Base-by-base conservation (phyloP, 176 grass and related monocot genomes). In the Juncus inflexus region DNA sequence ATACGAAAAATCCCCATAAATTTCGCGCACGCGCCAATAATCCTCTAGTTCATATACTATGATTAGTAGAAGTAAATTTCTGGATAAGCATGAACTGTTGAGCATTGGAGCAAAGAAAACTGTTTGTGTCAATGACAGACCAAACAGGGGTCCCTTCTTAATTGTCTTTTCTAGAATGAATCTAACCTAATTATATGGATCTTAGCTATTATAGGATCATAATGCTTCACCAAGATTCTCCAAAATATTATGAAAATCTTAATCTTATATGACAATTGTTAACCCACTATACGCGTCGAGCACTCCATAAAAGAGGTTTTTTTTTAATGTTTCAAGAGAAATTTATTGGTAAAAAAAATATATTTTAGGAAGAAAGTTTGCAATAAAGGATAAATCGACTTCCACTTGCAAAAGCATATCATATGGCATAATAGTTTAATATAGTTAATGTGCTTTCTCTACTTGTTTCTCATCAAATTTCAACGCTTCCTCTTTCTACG, bases 71-170 rank as follows among this genome's bases (percentile, higher is more conserved):
- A 71, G 40, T 53, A 69, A 65, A 65, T 3, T 55, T 45, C 3
- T 78, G 74, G 88, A 91, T 87, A 87, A 81, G 61, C 52, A 78
- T 71, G 74, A 66, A 16, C 37, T 77, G 77, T 67, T 79, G 79
- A 77, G 66, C 52, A 69, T 69, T 69, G 51, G n/a, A 56, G 55
- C 40, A 11, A 16, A 62, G 3, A 3, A 62, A 62, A 37, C 58
- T 62, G 19, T 37, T 4, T 62, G 37, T 62, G 7, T 15, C 19
- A 62, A 62, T 36, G 11, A 62, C 7, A 62, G 16, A 38, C 7
- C 37, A 62, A 19, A 35, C 28, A 1, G 0, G 7, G 7, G 3
- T 62, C 28, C 7, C 58, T 10, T 62, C 4, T 62, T 62, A 37
- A 45, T 45, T 45, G 42, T 7, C 5, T 45, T 45, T 45, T n/a